Percentiles rank a stretch among this genome's conserved stretches.
Evolutionary conservation across 352 stramenopile species (phyloP).

Genomic region (Paralagenidium karlingii): DNA sequence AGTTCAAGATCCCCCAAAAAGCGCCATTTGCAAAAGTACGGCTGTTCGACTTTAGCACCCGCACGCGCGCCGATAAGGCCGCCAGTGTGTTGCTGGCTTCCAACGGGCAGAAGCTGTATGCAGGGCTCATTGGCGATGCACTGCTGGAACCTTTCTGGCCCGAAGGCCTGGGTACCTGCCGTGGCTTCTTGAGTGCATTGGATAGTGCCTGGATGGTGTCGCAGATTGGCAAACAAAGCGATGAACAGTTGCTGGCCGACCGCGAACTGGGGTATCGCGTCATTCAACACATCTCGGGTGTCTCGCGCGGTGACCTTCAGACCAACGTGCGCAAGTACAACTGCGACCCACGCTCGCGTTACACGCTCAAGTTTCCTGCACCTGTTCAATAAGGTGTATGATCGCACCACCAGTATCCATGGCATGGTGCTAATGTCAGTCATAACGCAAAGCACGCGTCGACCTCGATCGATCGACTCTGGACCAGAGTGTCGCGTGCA

Average conservation of each 20-base stretch:
- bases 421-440: too few relatives aligned
- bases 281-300: constrained; percentile 61
- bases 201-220: constrained; percentile 69
- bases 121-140: constrained; percentile 62
- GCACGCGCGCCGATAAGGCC: constrained; percentile 59
- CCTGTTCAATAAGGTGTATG: too few relatives aligned
- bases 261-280: constrained; percentile 67
- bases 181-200: constrained; percentile 66
- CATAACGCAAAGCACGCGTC: too few relatives aligned
- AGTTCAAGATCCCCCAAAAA: constrained; percentile 60
- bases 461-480: too few relatives aligned
- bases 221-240: constrained; percentile 50
- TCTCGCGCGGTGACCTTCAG: constrained; percentile 57
- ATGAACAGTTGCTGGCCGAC: constrained; percentile 60
- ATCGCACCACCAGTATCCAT: too few relatives aligned
- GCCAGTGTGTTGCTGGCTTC: constrained; percentile 49
- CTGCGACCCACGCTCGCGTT: constrained; percentile 56
- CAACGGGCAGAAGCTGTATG: constrained; percentile 63
- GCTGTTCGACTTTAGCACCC: constrained; percentile 77
- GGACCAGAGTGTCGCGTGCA: too few relatives aligned
- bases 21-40: constrained; percentile 46
- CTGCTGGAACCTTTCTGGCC: constrained; percentile 82
- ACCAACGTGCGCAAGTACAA: constrained; percentile 78
- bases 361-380: constrained; percentile 73
- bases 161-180: constrained; percentile 67